Percentiles rank a stretch among this genome's conserved stretches.
Conservation (phyloP, 768 basidiomycete genomes). For the Cyclocybe cylindracea region DNA sequence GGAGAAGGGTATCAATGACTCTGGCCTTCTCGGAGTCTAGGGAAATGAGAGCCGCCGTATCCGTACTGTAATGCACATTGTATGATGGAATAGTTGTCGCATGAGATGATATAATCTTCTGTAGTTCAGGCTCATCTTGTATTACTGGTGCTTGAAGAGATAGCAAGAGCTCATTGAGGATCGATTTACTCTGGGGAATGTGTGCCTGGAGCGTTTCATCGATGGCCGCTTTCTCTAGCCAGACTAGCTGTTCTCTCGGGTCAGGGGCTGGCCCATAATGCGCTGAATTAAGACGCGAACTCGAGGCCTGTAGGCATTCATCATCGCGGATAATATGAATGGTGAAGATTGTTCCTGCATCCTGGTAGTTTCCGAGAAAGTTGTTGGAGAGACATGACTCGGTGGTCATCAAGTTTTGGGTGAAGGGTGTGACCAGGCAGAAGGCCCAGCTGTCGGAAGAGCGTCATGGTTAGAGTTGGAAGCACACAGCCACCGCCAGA, state of each 20-base stretch:
- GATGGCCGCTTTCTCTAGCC: conserved; percentile 58
- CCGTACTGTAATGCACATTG: conserved; percentile 43
- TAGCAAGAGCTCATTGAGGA: conserved; percentile 17
- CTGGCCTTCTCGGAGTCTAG: conserved; percentile 40
- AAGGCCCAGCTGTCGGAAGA: conserved; percentile 25
- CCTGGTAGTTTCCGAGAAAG: conserved; percentile 60
- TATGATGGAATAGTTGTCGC: conserved; percentile 14
- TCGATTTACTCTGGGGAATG: conserved; percentile 1
- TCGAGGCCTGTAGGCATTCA: conserved; percentile 40
- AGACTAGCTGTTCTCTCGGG: conserved; percentile 46
- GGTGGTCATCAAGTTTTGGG: conserved; percentile 35
- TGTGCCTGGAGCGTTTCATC: conserved; percentile 40
- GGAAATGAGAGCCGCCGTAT: conserved; percentile 50
- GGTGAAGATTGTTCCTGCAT: conserved; percentile 38
- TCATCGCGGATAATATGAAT: conserved; percentile 40
- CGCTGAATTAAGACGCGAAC: conserved; percentile 23
- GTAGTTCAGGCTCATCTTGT: conserved; percentile 9
- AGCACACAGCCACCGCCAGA: conserved; percentile 14
- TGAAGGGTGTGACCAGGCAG: conserved; percentile 50
- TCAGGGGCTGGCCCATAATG: conserved; percentile 20
- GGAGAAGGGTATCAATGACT: conserved; percentile 63
- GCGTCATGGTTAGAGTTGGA: conserved; percentile 10
- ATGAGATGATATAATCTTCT: conserved; percentile 15
- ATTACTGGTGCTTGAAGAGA: conserved; percentile 6
- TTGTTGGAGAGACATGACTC: conserved; percentile 46